Base-by-base conservation (phyloP, 495 filamentous ascomycete species). In the Choiromyces venosus region DNA sequence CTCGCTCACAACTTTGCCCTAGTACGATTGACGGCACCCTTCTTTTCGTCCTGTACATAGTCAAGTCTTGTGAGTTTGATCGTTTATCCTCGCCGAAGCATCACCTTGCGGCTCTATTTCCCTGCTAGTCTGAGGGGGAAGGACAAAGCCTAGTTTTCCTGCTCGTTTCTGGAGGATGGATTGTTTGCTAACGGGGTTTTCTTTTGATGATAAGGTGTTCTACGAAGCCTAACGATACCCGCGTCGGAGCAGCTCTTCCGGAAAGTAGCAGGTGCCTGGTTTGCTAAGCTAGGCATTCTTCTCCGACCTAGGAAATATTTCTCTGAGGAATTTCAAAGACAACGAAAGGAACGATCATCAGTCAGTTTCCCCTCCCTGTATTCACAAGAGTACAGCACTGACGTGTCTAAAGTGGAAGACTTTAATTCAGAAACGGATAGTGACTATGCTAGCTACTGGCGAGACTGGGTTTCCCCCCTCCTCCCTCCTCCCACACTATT, bases 391-490 rank as follows among this genome's bases (percentile, higher is more conserved):
- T 3, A 67, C 14, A 69, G 21, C 66, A 19, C 61, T 72, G 18
- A 72, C 37, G 56, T 25, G 35, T 65, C 25, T 21, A 36, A 52
- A 79, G 77, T 99, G 95, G 95, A 98, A 81, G 95, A 97, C 83
- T 98, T 94, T 82, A 94, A 91, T 74, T 97, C 93, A 79, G 95
- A 99, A 82, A 96, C 96, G 19, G 95, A 99, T 82, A 97, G 94
- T 84, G 96, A 98, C 82, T 99, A 98, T 83, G 97, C 95, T 40
- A 97, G 93, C 84, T 99, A 99, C 85, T 99, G 95, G 95, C 87
- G 95, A 83, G 95, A 99, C 84, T 99, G 95, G 95, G 94, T 80
- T 70, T 39, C 37, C 42, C 71, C 65, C 71, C 56, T 39, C 37
- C 65, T 70, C 56, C 66, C 52, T 69, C 73, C 71, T 38, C 70